phyloP scores from a whole-genome alignment of 169 alveolate species.

The Neospora caninum region DNA sequence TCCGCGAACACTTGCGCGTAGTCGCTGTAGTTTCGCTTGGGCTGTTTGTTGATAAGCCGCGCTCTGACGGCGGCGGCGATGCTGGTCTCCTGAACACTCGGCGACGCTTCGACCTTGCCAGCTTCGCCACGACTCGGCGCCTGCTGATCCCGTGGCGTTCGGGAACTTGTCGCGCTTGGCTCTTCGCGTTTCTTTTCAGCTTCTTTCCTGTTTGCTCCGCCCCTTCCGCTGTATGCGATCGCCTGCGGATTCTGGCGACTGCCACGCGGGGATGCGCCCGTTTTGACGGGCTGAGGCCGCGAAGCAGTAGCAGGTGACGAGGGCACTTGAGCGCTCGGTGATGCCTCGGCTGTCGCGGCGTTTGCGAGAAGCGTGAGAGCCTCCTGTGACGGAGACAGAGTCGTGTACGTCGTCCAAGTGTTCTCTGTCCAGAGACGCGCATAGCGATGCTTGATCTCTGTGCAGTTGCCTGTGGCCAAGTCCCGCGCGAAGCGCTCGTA shows the following conservation, averaged over 20 bases:
- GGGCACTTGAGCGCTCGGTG: background rate
- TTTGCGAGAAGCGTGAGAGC: background rate
- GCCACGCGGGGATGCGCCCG: too few relatives aligned
- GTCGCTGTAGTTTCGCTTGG: background rate
- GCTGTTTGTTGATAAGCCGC: background rate
- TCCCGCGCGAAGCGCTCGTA: conserved; percentile 63
- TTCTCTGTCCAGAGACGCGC: conserved; percentile 59
- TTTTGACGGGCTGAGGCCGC: too few relatives aligned
- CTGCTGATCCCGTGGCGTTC: background rate
- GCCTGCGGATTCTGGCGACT: too few relatives aligned
- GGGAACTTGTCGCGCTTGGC: too few relatives aligned
- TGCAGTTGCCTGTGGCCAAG: conserved; percentile 46
- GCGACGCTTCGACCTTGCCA: too few relatives aligned
- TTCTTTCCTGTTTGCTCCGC: too few relatives aligned
- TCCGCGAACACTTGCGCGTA: background rate
- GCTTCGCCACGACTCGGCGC: background rate
- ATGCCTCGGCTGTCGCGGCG: background rate
- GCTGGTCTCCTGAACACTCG: too few relatives aligned
- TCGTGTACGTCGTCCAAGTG: conserved; percentile 27
- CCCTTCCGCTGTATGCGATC: too few relatives aligned
- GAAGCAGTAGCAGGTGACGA: background rate
- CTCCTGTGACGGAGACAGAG: background rate
- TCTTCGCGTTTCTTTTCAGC: too few relatives aligned
- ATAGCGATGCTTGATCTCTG: conserved; percentile 39
- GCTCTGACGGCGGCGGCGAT: too few relatives aligned